Conservation (phyloP, 129 eudicot species). For the Arctium minus region DNA sequence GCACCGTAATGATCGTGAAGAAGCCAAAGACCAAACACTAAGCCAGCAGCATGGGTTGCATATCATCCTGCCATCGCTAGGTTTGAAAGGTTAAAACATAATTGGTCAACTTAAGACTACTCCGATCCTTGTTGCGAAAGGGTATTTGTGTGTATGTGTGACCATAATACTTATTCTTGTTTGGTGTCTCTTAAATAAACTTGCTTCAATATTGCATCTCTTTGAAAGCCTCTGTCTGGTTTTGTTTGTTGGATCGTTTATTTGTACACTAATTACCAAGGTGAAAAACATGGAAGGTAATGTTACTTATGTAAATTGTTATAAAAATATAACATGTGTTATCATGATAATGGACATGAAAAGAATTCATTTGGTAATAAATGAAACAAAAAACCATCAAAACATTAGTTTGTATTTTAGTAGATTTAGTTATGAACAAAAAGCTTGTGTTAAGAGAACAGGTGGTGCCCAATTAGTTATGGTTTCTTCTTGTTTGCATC, state of each 20-base stretch:
- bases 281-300: background rate
- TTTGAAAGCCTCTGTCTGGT: background rate
- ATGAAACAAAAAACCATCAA: background rate
- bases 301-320: background rate
- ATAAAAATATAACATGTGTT: background rate
- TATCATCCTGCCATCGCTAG: background rate
- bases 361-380: background rate
- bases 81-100: background rate
- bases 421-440: background rate
- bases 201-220: background rate
- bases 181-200: background rate
- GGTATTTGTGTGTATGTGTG: slow-evolving; percentile 15
- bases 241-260: background rate
- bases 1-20: slow-evolving; percentile 91
- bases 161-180: background rate
- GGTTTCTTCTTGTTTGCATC: background rate
- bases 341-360: background rate
- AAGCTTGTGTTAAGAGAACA: background rate
- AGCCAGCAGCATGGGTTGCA: slow-evolving; percentile 25
- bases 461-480: background rate
- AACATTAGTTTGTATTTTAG: background rate
- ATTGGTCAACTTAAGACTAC: slow-evolving; percentile 10
- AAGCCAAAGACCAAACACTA: slow-evolving; percentile 72
- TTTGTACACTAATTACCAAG: background rate
- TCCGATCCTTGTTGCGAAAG: background rate